A percentile compares a stretch with the other conserved stretches of the same genome.
Evolutionary conservation across 257 asterid genomes (phyloP).

Genomic region (Paraleonurus japonicus): DNA sequence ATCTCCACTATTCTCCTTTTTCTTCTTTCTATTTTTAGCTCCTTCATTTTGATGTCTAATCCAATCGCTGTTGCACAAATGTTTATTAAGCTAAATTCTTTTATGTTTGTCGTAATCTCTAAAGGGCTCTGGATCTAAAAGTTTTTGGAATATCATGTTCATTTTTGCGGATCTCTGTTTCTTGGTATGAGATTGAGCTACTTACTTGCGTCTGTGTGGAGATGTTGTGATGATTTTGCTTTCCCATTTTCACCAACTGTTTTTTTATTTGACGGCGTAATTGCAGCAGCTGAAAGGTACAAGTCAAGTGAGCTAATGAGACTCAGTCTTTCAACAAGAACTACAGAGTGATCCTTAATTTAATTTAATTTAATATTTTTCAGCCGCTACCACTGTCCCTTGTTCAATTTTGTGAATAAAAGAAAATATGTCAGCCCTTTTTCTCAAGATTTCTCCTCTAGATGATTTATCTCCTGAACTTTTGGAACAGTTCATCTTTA

Average conservation of each 20-base stretch:
- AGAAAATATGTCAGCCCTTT: not conserved
- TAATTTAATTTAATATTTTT: not conserved
- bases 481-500: constrained; percentile 14
- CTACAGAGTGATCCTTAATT: constrained; percentile 9
- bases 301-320: constrained; percentile 11
- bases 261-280: not conserved
- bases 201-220: constrained; percentile 6
- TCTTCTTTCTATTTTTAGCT: constrained; percentile 24
- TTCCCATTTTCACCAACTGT: constrained; percentile 23
- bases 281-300: constrained; percentile 29
- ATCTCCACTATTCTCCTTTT: constrained; percentile 20
- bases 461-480: not conserved
- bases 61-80: constrained; percentile 24
- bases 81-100: constrained; percentile 11
- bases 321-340: not conserved
- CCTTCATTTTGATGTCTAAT: constrained; percentile 24
- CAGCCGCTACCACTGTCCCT: not conserved
- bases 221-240: constrained; percentile 31
- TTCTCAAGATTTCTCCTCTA: constrained; percentile 3
- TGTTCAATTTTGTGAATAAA: constrained; percentile 3
- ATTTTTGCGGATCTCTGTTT: constrained; percentile 35
- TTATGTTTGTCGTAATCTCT: constrained; percentile 4
- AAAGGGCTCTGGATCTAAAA: constrained; percentile 33
- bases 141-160: constrained; percentile 8
- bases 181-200: constrained; percentile 21